These are phyloP conservation scores for Prunus padus DNA, from an alignment of 306 rosid species.

Conservation along the genomic window DNA sequence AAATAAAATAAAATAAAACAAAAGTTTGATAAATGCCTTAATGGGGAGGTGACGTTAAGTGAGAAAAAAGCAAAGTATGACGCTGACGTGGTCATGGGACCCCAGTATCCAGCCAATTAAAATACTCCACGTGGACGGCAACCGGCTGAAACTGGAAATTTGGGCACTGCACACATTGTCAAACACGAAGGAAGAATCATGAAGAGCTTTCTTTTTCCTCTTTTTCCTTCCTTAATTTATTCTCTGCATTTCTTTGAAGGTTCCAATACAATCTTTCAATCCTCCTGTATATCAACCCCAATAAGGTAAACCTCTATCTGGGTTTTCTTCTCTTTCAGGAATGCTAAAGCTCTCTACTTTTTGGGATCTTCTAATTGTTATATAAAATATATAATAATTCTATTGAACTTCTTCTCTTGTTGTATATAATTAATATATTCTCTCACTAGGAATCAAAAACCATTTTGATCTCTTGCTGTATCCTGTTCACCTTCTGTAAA, in stretches of 20 bases:
- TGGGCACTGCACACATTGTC: neutral
- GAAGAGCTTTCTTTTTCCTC: neutral
- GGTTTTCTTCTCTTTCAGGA: neutral
- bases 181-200: neutral
- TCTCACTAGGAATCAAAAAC: neutral
- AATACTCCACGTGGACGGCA: neutral
- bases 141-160: neutral
- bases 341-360: neutral
- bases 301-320: neutral
- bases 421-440: neutral
- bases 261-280: neutral
- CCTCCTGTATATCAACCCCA: neutral
- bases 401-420: neutral
- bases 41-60: neutral
- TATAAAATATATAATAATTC: neutral
- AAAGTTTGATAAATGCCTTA: neutral
- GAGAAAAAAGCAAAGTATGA: too few species aligned
- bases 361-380: neutral
- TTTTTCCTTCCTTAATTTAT: neutral
- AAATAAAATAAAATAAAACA: too few species aligned
- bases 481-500: neutral
- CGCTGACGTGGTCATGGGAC: neutral
- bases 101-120: neutral
- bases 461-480: neutral
- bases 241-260: neutral